Conservation (phyloP, 495 filamentous ascomycete genomes). For the Tricharina praecox region DNA sequence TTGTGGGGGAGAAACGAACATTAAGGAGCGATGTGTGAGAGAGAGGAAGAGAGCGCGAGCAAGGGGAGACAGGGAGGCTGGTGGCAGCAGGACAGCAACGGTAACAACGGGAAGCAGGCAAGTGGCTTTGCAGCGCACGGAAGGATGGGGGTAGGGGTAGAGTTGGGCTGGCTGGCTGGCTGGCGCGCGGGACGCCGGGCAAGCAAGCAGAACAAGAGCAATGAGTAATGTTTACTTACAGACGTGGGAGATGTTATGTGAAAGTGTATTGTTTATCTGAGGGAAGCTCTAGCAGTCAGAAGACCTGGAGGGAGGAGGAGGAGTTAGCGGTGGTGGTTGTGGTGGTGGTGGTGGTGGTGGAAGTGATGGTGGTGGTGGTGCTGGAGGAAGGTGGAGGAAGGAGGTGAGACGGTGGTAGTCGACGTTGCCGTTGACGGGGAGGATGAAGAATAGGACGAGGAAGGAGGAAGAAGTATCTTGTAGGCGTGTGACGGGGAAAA, state of each 20-base stretch:
- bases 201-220: background rate
- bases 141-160: background rate
- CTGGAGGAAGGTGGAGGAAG: background rate
- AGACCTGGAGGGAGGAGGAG: background rate
- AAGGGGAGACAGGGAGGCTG: conserved; percentile 5
- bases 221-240: background rate
- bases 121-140: conserved; percentile 3
- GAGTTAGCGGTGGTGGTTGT: background rate
- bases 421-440: background rate
- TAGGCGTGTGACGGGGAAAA: background rate
- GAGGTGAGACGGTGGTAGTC: conserved; percentile 1
- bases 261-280: background rate
- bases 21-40: conserved; percentile 1
- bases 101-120: conserved; percentile 1
- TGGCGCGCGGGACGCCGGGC: too few species aligned
- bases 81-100: background rate
- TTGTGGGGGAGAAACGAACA: background rate
- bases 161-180: background rate
- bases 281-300: too few species aligned
- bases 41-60: background rate
- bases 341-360: background rate
- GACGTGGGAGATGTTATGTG: background rate
- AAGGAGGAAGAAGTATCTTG: background rate
- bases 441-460: background rate
- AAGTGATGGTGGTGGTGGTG: background rate